Evolutionary conservation across 768 basidiomycete species (phyloP), one percentile per base, ranked within the genome.

Genomic region (Trametes elegans): DNA sequence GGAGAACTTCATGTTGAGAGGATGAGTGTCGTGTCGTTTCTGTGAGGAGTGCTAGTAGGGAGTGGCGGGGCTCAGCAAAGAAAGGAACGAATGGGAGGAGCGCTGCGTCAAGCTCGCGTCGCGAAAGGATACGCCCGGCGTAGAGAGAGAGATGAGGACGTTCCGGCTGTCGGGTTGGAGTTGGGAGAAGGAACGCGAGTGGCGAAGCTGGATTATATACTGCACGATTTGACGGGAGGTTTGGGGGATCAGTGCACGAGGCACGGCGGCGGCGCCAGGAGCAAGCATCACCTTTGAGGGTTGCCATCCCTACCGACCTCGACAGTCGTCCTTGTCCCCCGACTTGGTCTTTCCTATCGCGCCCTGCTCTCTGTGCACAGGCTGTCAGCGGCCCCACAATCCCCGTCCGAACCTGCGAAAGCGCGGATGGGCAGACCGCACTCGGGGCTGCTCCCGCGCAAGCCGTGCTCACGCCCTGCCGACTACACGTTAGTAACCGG

Each of bases 1-100:
- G 57, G 68, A 49, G 63, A 73, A 70, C 66, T 74, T 74, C 76
- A 69, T 69, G 53, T 10, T 49, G 40, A 14, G 13, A n/a, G 5
- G 5, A 39, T 18, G 38, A 39, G 38, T n/a, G 49, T 26, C n/a
- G 42, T 46, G 31, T 43, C 24, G 47, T 21, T 41, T 19, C 34
- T 47, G 23, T 23, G 36, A 26, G 34, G 32, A 32, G 53, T 47
- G 39, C 44, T 45, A 48, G 41, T 47, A 44, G 55, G 35, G 31
- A 53, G 42, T 38, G 47, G 49, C 24, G 40, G 56, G 47, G 57
- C 38, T 45, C 23, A 32, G 38, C 21, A 21, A 45, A 53, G 40
- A 38, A 43, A 38, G 11, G 41, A 38, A 42, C 36, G 36, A 47
- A 28, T 43, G 49, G 23, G 24, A 53, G 45, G 54, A 42, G 46